Percentiles rank a stretch among this genome's conserved stretches.
phyloP scores from a whole-genome alignment of 1,139 yeast species.

The Blastobotrys buckinghamii region DNA sequence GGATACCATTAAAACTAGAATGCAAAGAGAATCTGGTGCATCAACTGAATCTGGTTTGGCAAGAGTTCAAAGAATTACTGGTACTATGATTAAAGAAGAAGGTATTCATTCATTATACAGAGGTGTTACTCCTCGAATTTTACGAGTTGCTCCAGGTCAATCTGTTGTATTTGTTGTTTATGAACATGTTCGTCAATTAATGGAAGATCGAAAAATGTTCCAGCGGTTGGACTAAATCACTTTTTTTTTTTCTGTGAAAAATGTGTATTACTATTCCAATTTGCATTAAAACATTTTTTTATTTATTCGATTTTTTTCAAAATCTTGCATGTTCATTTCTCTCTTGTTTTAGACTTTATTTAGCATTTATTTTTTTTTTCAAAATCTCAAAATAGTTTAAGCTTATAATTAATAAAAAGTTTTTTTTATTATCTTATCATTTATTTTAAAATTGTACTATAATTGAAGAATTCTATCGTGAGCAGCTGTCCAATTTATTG shows the following conservation, averaged over 20 bases:
- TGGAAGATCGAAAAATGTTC: constrained; percentile 46
- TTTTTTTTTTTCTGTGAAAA: no score
- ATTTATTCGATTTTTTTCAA: neutral
- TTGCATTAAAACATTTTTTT: neutral
- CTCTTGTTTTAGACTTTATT: no score
- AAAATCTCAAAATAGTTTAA: no score
- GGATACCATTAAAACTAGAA: constrained; percentile 94
- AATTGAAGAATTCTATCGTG: no score
- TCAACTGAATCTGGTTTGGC: constrained; percentile 66
- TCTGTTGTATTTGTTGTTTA: constrained; percentile 97
- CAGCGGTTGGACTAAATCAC: constrained; percentile 3
- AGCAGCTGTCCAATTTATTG: no score
- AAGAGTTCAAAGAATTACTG: constrained; percentile 76
- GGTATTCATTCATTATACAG: constrained; percentile 84
- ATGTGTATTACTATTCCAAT: no score
- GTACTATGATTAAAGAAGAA: constrained; percentile 79
- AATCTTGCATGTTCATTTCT: no score
- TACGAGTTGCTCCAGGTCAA: constrained; percentile 99
- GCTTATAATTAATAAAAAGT: no score
- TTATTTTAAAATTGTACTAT: no score
- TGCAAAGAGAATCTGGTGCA: constrained; percentile 79
- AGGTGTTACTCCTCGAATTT: constrained; percentile 97
- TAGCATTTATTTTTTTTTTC: no score
- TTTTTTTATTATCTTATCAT: no score
- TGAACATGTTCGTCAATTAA: constrained; percentile 71